Conservation (phyloP, 208 protist genomes). For the Trypanosoma brucei region DNA sequence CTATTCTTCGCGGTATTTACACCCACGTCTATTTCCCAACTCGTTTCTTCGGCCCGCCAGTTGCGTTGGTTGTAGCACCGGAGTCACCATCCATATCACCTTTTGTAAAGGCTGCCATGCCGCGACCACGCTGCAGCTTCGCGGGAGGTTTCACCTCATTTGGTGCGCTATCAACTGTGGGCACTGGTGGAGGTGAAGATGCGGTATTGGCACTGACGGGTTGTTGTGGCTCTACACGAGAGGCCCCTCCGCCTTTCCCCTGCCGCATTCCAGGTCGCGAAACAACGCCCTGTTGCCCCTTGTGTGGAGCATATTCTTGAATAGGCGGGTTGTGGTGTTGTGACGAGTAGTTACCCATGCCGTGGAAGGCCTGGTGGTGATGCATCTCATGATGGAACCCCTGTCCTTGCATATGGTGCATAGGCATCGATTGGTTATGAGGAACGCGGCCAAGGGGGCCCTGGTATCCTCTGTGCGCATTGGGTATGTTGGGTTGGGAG, state of each 20-base stretch:
- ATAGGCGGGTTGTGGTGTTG: slow-evolving; percentile 18
- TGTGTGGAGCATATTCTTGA: slow-evolving; percentile 14
- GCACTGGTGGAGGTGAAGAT: slow-evolving; percentile 20
- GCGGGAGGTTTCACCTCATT: slow-evolving; percentile 26
- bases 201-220: slow-evolving; percentile 21
- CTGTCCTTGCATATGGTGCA: slow-evolving; percentile 22
- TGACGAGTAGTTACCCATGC: slow-evolving; percentile 7
- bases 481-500: slow-evolving; percentile 27
- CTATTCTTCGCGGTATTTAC: background rate
- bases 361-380: slow-evolving; percentile 20
- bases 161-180: slow-evolving; percentile 36
- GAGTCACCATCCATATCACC: slow-evolving; percentile 13
- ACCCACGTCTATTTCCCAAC: slow-evolving; percentile 22
- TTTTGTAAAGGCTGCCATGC: slow-evolving; percentile 22
- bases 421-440: slow-evolving; percentile 13
- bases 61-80: background rate
- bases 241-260: slow-evolving; percentile 16
- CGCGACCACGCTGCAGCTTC: slow-evolving; percentile 50
- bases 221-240: slow-evolving; percentile 26
- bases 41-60: slow-evolving; percentile 23
- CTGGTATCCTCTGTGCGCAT: slow-evolving; percentile 19
- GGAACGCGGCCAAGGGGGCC: slow-evolving; percentile 2
- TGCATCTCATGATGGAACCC: slow-evolving; percentile 27
- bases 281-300: slow-evolving; percentile 2
- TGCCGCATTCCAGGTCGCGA: slow-evolving; percentile 9